Evolutionary conservation across 176 grass and related monocot genomes (phyloP).

Genomic region (Chrysopogon serrulatus): DNA sequence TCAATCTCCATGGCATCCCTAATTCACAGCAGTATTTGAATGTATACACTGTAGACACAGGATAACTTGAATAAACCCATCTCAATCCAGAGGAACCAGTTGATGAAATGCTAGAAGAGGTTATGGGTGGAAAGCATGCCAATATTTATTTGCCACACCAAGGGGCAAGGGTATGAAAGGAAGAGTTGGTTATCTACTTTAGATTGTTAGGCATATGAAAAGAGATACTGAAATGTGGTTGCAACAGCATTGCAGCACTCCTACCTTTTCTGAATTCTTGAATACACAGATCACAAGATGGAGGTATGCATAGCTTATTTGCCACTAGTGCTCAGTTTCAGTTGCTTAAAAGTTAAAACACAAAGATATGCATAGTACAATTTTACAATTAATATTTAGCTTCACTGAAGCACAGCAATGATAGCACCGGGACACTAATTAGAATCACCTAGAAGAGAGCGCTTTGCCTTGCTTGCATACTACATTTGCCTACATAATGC

Average conservation of each 20-base stretch:
- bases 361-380: neutral
- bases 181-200: neutral
- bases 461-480: neutral
- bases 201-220: neutral
- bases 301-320: neutral
- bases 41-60: neutral
- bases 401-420: neutral
- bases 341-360: neutral
- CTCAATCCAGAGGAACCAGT: constrained; percentile 4
- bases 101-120: neutral
- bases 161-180: neutral
- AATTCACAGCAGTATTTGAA: neutral
- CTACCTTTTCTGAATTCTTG: constrained; percentile 2
- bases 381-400: neutral
- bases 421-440: neutral
- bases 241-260: neutral
- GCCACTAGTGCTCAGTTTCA: neutral
- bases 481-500: neutral
- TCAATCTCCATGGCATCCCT: neutral
- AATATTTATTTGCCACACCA: neutral
- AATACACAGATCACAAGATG: neutral
- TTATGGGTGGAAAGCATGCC: neutral
- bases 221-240: neutral
- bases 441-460: neutral
- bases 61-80: neutral